A percentile compares a stretch with the other conserved stretches of the same genome.
These are phyloP conservation scores for Syzygium aqueum DNA, from an alignment of 345 rosid genomes.

Conservation along the genomic window DNA sequence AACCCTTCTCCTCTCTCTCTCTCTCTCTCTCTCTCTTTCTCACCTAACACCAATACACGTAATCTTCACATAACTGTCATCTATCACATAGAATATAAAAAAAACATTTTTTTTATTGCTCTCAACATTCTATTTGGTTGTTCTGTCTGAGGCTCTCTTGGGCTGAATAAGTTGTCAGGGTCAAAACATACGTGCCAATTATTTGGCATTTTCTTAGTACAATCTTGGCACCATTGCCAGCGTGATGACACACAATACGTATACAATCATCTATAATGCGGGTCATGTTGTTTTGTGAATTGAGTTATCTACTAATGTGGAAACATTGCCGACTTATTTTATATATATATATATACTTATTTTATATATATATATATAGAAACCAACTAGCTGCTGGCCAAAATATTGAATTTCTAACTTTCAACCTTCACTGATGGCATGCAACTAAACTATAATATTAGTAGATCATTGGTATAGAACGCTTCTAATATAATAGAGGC, in stretches of 20 bases:
- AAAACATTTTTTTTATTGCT: conserved; percentile 1
- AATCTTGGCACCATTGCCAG: not conserved
- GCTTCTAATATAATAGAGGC: not conserved
- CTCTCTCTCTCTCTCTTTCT: not conserved
- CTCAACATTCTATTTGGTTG: conserved; percentile 20
- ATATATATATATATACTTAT: not conserved
- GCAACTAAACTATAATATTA: not conserved
- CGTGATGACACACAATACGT: not conserved
- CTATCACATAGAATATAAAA: conserved; percentile 7
- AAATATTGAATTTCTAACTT: not conserved
- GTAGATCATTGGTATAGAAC: not conserved
- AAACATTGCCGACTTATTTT: not conserved
- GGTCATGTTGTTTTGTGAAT: not conserved
- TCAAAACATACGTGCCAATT: not conserved
- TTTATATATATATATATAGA: not conserved
- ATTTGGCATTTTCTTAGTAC: not conserved
- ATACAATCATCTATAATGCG: not conserved
- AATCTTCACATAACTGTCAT: conserved; percentile 7
- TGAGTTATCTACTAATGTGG: not conserved
- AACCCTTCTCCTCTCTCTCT: not conserved
- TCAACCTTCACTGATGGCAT: not conserved
- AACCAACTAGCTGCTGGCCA: not conserved
- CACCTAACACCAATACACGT: conserved; percentile 12
- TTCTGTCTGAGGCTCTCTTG: not conserved
- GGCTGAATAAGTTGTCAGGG: not conserved